A percentile compares a stretch with the other conserved stretches of the same genome.
Evolutionary conservation across 164 flowering plant species (phyloP).

Genomic region (Aristolochia fimbriata): DNA sequence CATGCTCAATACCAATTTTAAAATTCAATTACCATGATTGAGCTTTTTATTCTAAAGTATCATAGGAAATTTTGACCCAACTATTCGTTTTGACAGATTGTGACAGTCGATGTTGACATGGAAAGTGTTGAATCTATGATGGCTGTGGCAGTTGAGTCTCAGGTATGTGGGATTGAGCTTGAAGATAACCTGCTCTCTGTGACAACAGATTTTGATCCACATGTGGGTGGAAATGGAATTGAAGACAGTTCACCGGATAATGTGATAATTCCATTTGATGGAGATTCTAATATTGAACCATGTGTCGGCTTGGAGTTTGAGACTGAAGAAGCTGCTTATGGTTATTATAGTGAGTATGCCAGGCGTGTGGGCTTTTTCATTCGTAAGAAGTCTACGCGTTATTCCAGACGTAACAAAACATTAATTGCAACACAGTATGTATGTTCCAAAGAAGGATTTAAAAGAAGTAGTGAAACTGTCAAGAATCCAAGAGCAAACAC

Average conservation of each 20-base stretch:
- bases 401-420: conserved; percentile 30
- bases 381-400: conserved; percentile 32
- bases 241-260: conserved; percentile 23
- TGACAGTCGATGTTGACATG: not conserved
- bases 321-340: conserved; percentile 6
- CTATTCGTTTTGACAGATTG: not conserved
- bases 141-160: not conserved
- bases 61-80: no score
- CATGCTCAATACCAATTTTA: no score
- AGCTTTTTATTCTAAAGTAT: no score
- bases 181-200: not conserved
- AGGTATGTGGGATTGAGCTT: not conserved
- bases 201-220: conserved; percentile 2
- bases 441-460: conserved; percentile 36
- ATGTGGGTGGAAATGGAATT: conserved; percentile 16
- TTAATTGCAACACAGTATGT: conserved; percentile 30
- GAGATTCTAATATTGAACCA: conserved; percentile 14
- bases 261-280: conserved; percentile 17
- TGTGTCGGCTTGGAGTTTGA: conserved; percentile 10
- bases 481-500: conserved; percentile 14
- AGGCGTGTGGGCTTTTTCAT: conserved; percentile 11
- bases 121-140: not conserved
- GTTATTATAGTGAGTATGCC: conserved; percentile 13
- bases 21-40: no score
- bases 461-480: not conserved